These are phyloP conservation scores for Linnemannia elongata DNA, from an alignment of 192 early-diverging fungal genomes.

Conservation along the genomic window DNA sequence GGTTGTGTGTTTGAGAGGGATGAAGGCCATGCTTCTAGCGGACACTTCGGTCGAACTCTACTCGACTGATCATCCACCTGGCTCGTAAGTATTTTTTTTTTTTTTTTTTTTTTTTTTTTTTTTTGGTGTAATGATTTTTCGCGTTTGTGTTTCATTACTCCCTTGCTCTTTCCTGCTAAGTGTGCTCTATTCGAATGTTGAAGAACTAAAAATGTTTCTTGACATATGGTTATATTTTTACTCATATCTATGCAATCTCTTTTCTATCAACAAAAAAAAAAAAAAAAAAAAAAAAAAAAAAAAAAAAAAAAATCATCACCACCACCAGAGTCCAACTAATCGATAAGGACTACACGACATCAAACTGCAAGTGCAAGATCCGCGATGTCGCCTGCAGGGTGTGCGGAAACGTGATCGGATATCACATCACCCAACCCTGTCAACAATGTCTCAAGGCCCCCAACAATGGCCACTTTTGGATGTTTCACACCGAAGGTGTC, in stretches of 20 bases:
- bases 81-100: conserved; percentile 66
- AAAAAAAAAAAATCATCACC: conserved; percentile 12
- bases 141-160: neutral
- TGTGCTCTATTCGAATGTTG: neutral
- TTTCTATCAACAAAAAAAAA: conserved; percentile 7
- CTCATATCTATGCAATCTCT: neutral
- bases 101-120: conserved; percentile 10
- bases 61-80: conserved; percentile 81
- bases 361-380: conserved; percentile 79
- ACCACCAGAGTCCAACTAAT: conserved; percentile 69
- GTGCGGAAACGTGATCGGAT: conserved; percentile 82
- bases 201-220: neutral
- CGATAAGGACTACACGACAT: conserved; percentile 77
- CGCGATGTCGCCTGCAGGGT: conserved; percentile 75
- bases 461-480: conserved; percentile 99
- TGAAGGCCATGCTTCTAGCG: conserved; percentile 79
- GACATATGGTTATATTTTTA: too few relatives aligned
- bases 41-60: conserved; percentile 80
- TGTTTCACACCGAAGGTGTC: conserved; percentile 90
- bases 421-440: conserved; percentile 90
- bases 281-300: conserved; percentile 9
- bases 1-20: conserved; percentile 77
- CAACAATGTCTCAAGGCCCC: conserved; percentile 87
- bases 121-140: neutral
- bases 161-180: neutral